Evolutionary conservation across 1,139 yeast genomes (phyloP).

Genomic region (Geotrichum cucujoidarum): DNA sequence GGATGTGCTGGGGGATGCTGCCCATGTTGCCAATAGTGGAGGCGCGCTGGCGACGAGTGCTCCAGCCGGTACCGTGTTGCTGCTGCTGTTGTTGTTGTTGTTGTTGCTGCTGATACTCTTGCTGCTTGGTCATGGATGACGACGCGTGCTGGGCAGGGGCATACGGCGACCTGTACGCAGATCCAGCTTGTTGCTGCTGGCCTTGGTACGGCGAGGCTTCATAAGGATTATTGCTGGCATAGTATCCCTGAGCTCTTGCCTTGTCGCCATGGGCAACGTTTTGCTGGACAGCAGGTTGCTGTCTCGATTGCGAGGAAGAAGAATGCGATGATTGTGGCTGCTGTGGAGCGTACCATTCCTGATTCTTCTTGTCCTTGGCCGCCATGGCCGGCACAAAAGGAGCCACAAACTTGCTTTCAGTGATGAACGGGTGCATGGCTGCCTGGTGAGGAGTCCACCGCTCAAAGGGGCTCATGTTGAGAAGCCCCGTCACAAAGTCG

Average conservation of each 20-base stretch:
- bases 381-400: constrained; percentile 35
- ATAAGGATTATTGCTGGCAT: background rate
- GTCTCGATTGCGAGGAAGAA: constrained; percentile 13
- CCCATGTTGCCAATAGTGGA: constrained; percentile 42
- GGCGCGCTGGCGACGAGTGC: constrained; percentile 36
- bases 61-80: constrained; percentile 11
- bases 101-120: background rate
- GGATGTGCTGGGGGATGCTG: constrained; percentile 40
- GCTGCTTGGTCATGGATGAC: background rate
- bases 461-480: constrained; percentile 84
- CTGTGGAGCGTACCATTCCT: constrained; percentile 5
- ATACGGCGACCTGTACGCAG: background rate
- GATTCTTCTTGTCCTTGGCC: constrained; percentile 12
- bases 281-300: background rate
- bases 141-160: background rate
- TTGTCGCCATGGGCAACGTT: background rate
- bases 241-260: constrained; percentile 1
- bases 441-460: constrained; percentile 98
- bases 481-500: constrained; percentile 72
- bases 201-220: background rate
- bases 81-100: background rate
- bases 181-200: background rate
- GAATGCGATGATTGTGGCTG: constrained; percentile 9
- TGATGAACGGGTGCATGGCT: constrained; percentile 81
- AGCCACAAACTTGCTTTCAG: constrained; percentile 37